These are phyloP conservation scores for Arachis hypogaea DNA, from an alignment of 306 rosid species.

Conservation along the genomic window DNA sequence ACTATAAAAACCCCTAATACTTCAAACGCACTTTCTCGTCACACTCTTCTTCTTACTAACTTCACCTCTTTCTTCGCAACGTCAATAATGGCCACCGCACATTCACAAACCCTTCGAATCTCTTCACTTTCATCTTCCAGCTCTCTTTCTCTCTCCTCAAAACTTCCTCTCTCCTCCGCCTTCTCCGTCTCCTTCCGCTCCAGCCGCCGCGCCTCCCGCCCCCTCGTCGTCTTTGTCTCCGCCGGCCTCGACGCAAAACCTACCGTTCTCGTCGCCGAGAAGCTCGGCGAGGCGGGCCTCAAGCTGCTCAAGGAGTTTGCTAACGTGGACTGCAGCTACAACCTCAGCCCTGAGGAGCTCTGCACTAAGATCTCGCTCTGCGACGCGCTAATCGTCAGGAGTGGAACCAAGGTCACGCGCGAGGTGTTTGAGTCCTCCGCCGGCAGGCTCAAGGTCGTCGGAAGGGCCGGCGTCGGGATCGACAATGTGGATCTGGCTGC, in stretches of 20 bases:
- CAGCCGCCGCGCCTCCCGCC: conserved; percentile 36
- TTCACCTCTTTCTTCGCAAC: conserved; percentile 4
- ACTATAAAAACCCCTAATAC: background rate
- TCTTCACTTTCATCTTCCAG: conserved; percentile 14
- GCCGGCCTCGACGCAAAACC: conserved; percentile 79
- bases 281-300: conserved; percentile 88
- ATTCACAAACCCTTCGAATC: conserved; percentile 55
- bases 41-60: background rate
- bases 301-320: conserved; percentile 77
- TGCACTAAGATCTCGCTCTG: conserved; percentile 98
- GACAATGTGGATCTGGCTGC: conserved; percentile 99
- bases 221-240: conserved; percentile 54
- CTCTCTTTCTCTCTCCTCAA: conserved; percentile 71
- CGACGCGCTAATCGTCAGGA: conserved; percentile 90
- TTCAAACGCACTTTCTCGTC: background rate
- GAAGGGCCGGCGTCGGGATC: conserved; percentile 96
- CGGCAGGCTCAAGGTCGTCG: conserved; percentile 94
- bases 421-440: conserved; percentile 92
- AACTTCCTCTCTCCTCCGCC: conserved; percentile 51
- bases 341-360: conserved; percentile 83
- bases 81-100: conserved; percentile 51
- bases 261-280: conserved; percentile 90
- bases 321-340: conserved; percentile 87
- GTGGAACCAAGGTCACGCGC: conserved; percentile 90
- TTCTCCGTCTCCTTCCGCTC: conserved; percentile 54